These are phyloP conservation scores for Starmerella floris DNA, from an alignment of 805 yeast genomes.

Conservation along the genomic window DNA sequence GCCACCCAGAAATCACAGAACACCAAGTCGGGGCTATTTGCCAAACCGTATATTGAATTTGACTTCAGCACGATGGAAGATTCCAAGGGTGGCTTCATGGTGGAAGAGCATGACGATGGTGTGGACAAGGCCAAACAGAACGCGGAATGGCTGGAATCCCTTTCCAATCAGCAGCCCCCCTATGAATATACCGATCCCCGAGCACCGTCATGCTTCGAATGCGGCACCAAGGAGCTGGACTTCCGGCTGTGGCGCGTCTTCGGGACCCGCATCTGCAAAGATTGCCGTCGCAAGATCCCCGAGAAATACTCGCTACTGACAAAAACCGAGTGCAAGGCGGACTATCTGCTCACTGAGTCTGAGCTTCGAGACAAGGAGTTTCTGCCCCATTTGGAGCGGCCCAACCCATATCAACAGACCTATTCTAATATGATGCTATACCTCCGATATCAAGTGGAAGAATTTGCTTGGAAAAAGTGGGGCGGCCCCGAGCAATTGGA, in stretches of 20 bases:
- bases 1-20: slow-evolving; percentile 6
- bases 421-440: slow-evolving; percentile 88
- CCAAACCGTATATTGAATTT: slow-evolving; percentile 30
- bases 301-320: slow-evolving; percentile 85
- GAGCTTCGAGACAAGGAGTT: slow-evolving; percentile 61
- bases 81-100: slow-evolving; percentile 70
- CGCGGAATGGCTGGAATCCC: slow-evolving; percentile 21
- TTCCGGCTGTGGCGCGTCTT: slow-evolving; percentile 57
- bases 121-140: slow-evolving; percentile 4
- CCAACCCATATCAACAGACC: slow-evolving; percentile 85
- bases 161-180: slow-evolving; percentile 28
- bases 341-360: slow-evolving; percentile 85
- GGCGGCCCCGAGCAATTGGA: slow-evolving; percentile 80
- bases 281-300: slow-evolving; percentile 58
- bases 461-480: slow-evolving; percentile 88
- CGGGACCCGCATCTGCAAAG: slow-evolving; percentile 57
- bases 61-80: slow-evolving; percentile 89
- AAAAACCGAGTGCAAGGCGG: slow-evolving; percentile 89
- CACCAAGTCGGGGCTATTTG: slow-evolving; percentile 14
- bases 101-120: slow-evolving; percentile 28
- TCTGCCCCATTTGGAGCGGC: slow-evolving; percentile 68
- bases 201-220: slow-evolving; percentile 76
- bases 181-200: slow-evolving; percentile 40
- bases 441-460: slow-evolving; percentile 83
- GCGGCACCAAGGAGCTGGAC: slow-evolving; percentile 71